Base-by-base conservation (phyloP, 495 filamentous ascomycete genomes). In the Aspergillus mulundensis region DNA sequence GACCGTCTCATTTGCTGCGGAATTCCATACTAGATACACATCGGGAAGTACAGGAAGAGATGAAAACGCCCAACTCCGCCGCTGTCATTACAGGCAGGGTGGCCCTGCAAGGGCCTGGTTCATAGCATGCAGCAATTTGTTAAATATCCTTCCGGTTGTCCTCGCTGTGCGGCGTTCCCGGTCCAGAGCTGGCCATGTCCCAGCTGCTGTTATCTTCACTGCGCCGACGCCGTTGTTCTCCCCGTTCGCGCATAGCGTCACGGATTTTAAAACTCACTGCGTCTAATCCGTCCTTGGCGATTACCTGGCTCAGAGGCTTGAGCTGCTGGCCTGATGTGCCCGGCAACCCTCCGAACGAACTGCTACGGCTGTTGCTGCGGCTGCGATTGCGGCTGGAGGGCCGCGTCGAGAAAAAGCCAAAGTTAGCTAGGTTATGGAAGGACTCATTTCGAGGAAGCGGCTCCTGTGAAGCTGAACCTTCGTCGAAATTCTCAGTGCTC, bases 361-460 rank as follows among this genome's bases (percentile, higher is more conserved):
- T 78, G 59, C 84, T 93, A 63, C 88, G 87, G 62, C 87, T 91
- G 38, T 87, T 77, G 62, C 82, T 87, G 15, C 86, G 75, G 39
- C 75, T 86, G 5, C 61, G 66, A 30, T 64, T 61, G 41, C 54
- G 54, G 54, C 88, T 89, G 2, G 84, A 80, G 5, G 93, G 93
- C 28, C 90, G 78, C 25, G 88, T 91, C 2, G 93, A 89, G 64
- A 97, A 98, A 67, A 98, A 84, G 44, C 87, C 89, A 57, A 94
- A 87, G 51, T 82, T 83, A 14, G 87, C 85, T 23, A 98, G 84
- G 61, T 97, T 91, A 62, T 85, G 84, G 74, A 97, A 95, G 3
- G 87, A 91, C 67, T 98, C 94, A 73, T 96, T 96, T 25, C 87
- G 82, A 10, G 94, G 93, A 7, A 98, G 71, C 44, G 79, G 70